Evolutionary conservation across 2,329 filamentous ascomycete genomes (phyloP).

Genomic region (Cladobotryum mycophilum): DNA sequence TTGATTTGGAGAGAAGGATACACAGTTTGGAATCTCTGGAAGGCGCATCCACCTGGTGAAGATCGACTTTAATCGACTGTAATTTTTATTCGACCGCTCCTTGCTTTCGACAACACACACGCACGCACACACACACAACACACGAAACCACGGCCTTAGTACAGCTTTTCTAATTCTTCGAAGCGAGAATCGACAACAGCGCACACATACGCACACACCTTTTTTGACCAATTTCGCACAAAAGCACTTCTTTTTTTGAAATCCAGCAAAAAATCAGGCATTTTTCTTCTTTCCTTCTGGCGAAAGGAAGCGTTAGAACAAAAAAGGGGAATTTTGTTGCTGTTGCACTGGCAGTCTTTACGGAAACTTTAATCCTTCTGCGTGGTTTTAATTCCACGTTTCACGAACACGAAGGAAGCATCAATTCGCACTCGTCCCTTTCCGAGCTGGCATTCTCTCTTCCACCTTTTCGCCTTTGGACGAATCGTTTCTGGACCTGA

Average conservation of each 20-base stretch:
- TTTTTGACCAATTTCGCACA: too few relatives aligned
- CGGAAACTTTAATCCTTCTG: neutral
- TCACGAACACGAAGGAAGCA: neutral
- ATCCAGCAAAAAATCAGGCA: neutral
- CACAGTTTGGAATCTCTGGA: slow-evolving; percentile 14
- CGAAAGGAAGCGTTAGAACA: neutral
- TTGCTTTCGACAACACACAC: slow-evolving; percentile 14
- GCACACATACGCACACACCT: neutral
- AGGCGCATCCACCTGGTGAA: slow-evolving; percentile 23
- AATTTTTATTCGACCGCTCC: slow-evolving; percentile 22
- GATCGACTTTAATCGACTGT: slow-evolving; percentile 30
- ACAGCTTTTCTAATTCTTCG: slow-evolving; percentile 10
- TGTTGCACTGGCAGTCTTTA: neutral
- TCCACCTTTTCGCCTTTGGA: neutral
- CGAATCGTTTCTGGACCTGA: neutral
- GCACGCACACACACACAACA: neutral
- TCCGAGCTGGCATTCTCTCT: neutral
- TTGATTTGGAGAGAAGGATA: neutral
- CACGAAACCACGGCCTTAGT: neutral
- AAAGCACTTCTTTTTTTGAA: neutral
- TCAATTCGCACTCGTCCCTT: neutral
- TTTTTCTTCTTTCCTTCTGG: neutral
- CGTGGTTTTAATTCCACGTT: neutral
- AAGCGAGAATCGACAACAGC: slow-evolving; percentile 4
- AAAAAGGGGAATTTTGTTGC: neutral